Conservation (phyloP, 257 asterid species). For the Nyctanthes arbortristis region DNA sequence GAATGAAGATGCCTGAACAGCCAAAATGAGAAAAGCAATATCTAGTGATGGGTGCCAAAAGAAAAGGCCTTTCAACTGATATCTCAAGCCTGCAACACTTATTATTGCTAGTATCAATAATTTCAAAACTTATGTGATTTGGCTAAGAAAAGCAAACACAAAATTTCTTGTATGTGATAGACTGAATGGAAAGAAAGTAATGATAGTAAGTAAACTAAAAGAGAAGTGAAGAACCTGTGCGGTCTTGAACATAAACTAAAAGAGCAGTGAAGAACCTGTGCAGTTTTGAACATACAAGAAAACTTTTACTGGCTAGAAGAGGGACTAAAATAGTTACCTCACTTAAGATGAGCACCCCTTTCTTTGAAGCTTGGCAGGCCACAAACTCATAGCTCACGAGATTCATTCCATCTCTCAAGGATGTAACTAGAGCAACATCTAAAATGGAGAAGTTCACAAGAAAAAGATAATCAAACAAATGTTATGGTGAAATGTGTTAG, state of each 20-base stretch:
- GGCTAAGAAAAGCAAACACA: neutral
- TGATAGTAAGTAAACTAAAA: neutral
- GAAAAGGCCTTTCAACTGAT: neutral
- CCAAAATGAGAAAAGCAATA: neutral
- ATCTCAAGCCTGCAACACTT: neutral
- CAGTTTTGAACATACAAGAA: neutral
- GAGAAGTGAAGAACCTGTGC: neutral
- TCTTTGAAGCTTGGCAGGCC: slow-evolving; percentile 90
- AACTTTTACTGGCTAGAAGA: neutral
- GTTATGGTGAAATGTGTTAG: neutral
- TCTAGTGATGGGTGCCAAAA: neutral
- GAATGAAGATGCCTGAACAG: neutral
- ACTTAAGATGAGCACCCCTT: slow-evolving; percentile 92
- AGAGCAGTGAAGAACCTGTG: neutral
- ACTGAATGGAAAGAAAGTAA: neutral
- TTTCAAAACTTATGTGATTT: neutral
- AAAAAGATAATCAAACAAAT: neutral
- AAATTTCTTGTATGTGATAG: neutral
- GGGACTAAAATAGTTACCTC: slow-evolving; percentile 56
- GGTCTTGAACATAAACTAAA: neutral
- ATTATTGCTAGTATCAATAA: neutral
- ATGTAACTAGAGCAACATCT: slow-evolving; percentile 92
- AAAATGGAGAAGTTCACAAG: slow-evolving; percentile 17
- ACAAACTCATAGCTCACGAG: slow-evolving; percentile 95
- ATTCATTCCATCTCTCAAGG: slow-evolving; percentile 96